A percentile compares a stretch with the other conserved stretches of the same genome.
These are phyloP conservation scores for Dothistroma pini DNA, from an alignment of 2,329 filamentous ascomycete species.

Conservation along the genomic window DNA sequence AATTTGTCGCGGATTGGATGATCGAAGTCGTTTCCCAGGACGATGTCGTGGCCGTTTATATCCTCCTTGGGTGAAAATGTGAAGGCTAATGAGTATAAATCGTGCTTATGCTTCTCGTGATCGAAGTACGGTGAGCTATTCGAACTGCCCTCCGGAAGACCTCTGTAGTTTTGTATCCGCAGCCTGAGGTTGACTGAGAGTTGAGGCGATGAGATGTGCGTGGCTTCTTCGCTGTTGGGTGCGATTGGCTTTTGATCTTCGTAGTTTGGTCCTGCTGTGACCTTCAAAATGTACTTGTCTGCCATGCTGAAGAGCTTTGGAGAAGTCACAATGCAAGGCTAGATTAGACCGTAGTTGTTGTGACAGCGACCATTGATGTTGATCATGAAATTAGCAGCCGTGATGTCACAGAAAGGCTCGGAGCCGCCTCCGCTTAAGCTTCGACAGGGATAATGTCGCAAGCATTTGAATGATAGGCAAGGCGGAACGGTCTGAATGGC, in stretches of 20 bases:
- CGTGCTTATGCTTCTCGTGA: conserved; percentile 62
- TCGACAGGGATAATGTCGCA: not conserved
- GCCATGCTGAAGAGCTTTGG: conserved; percentile 41
- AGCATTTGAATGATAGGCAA: not conserved
- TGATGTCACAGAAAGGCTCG: not conserved
- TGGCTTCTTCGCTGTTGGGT: conserved; percentile 66
- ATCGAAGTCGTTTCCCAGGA: conserved; percentile 96
- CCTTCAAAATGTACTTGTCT: conserved; percentile 72
- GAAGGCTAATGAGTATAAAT: conserved; percentile 83
- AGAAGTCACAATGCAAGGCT: not conserved
- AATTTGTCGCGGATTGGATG: conserved; percentile 80
- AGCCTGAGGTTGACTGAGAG: conserved; percentile 69
- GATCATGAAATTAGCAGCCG: not conserved
- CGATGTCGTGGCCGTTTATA: conserved; percentile 67
- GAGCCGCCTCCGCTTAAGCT: not conserved
- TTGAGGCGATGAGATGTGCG: conserved; percentile 60
- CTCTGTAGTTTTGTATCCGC: conserved; percentile 63
- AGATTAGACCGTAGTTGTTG: not conserved
- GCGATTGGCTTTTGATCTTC: conserved; percentile 68
- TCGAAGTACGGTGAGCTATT: conserved; percentile 73
- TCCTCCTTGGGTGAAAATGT: conserved; percentile 67
- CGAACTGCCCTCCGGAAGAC: conserved; percentile 70
- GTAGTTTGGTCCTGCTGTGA: conserved; percentile 78
- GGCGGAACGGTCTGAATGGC: not conserved
- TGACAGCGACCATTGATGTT: not conserved